Base-by-base conservation (phyloP, 495 filamentous ascomycete genomes). In the Hypoxylon lenormandii region DNA sequence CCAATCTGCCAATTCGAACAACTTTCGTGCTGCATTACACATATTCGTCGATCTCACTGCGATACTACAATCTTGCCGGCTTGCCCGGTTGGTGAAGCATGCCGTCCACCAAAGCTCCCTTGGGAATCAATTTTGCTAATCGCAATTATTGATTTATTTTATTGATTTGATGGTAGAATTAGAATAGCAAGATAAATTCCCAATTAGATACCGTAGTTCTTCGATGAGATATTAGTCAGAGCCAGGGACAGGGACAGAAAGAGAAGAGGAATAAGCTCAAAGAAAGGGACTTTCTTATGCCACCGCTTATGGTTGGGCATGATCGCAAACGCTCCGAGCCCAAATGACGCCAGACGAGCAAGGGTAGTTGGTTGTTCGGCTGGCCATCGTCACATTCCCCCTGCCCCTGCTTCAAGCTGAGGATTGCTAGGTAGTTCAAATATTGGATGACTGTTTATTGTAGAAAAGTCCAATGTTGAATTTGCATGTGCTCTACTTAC, bases 311-410 rank as follows among this genome's bases (percentile, higher is more conserved):
- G 19, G 60, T 70, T 70, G 66, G 66, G 66, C 66, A 70, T 52
- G 43, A 70, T 69, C 50, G 54, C 19, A 59, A 59, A 64, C 48
- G 51, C 37, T 56, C 52, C 42, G 48, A 51, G 60, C 60, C 66
- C 61, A 70, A 70, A 70, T 70, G 60, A 70, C 60, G 60, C 66
- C 66, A 70, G 60, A 65, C 55, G 40, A 53, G 36, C 66, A 54
- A 50, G 60, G 66, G 56, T 36, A 30, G 37, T 21, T 61, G 38
- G 46, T 49, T 18, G 19, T 50, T 50, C 51, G 46, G 42, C 16
- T 23, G 40, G 33, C n/a, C 18, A 33, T 30, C 33, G 38, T 51
- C 37, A 33, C 38, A 60, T 54, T 2, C 23, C 23, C 26, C 58
- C n/a, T n/a, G n/a, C n/a, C n/a, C 37, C 19, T 28, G 23, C 28